Evolutionary conservation across 106 monocot genomes (phyloP).

Genomic region (Acanthochlamys bracteata): DNA sequence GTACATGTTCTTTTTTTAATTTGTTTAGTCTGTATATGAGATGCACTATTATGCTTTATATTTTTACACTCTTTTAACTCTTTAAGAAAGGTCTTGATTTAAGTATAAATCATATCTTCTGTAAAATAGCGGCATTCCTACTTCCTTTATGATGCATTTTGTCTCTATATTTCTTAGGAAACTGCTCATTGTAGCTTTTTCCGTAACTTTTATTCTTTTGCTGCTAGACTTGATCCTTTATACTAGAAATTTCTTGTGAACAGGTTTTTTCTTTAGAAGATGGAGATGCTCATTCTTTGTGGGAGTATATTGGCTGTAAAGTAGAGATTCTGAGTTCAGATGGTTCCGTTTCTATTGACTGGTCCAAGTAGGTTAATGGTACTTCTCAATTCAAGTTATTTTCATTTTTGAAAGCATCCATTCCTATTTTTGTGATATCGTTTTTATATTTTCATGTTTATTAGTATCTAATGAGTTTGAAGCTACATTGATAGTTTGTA

Average conservation of each 20-base stretch:
- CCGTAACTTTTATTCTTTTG: no score
- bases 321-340: slow-evolving; percentile 22
- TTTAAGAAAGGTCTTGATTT: not conserved
- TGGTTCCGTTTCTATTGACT: slow-evolving; percentile 39
- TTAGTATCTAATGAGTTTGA: not conserved
- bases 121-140: no score
- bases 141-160: no score
- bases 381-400: no score
- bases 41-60: not conserved
- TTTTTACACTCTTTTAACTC: not conserved
- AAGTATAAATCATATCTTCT: not conserved
- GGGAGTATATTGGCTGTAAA: slow-evolving; percentile 43
- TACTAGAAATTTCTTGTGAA: no score
- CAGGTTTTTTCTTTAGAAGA: slow-evolving; percentile 60
- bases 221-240: not conserved
- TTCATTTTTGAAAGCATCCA: not conserved
- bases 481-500: not conserved
- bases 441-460: not conserved
- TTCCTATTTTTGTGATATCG: not conserved
- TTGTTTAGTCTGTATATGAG: no score
- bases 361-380: slow-evolving; percentile 62
- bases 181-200: no score
- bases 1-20: no score
- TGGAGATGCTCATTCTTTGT: slow-evolving; percentile 38
- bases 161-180: no score